Evolutionary conservation across 2,329 filamentous ascomycete genomes (phyloP).

Genomic region (Pseudogymnoascus sp.): DNA sequence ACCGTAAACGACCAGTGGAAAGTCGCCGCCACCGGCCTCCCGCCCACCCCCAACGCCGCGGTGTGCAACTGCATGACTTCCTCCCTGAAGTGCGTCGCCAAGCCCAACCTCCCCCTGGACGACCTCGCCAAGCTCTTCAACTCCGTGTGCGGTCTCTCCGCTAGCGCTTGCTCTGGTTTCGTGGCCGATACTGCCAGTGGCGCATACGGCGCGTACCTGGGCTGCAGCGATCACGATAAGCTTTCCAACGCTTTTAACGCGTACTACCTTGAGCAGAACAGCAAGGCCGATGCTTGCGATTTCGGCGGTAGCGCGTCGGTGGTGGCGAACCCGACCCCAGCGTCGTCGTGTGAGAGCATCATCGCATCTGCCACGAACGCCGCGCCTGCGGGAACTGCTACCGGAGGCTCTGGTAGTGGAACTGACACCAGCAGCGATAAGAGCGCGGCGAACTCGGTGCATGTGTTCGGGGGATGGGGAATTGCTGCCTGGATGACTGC

Average conservation of each 20-base stretch:
- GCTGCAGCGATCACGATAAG: conserved; percentile 66
- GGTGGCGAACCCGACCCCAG: conserved; percentile 47
- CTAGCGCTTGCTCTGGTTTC: conserved; percentile 27
- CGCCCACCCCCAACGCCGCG: conserved; percentile 70
- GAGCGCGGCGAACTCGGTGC: background rate
- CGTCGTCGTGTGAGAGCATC: conserved; percentile 35
- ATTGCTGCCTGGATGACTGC: background rate
- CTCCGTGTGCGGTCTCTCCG: conserved; percentile 41
- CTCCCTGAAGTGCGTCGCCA: conserved; percentile 62
- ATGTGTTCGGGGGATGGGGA: background rate
- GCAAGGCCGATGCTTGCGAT: conserved; percentile 54
- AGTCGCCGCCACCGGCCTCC: conserved; percentile 55
- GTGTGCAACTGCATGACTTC: conserved; percentile 82
- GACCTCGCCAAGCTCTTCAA: conserved; percentile 62
- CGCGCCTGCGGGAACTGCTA: background rate
- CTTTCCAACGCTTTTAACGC: conserved; percentile 71
- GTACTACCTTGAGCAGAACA: conserved; percentile 30
- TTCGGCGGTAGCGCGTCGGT: conserved; percentile 61
- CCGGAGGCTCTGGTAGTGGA: background rate
- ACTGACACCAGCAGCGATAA: background rate
- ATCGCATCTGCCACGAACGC: background rate
- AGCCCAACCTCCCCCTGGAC: conserved; percentile 47
- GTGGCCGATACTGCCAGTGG: conserved; percentile 54
- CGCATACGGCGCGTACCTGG: conserved; percentile 67
- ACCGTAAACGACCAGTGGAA: conserved; percentile 23